Base-by-base conservation (phyloP, 495 filamentous ascomycete species). In the Penicillium ochrochloron region DNA sequence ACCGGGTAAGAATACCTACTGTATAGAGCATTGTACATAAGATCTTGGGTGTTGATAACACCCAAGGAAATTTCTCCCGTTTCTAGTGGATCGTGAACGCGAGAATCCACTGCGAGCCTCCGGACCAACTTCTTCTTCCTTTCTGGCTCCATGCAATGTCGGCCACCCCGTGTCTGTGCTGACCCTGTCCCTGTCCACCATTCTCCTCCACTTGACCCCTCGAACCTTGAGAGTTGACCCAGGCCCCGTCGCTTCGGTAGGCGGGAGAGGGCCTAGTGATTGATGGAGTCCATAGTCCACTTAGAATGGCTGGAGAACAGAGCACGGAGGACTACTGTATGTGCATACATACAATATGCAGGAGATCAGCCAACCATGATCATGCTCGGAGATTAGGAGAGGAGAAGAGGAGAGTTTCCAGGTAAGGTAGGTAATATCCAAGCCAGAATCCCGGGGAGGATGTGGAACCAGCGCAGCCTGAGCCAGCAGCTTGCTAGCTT, bases 131-230 rank as follows among this genome's bases (percentile, higher is more conserved):
- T 52, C 59, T 59, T 59, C 51, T 59, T 61, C 58, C 59, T 54
- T 54, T 41, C 35, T 64, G 64, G 64, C 63, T 59, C 52, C 63
- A 71, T 68, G 66, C 66, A 71, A 55, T 57, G 44, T 65, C 70
- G 70, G 66, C 57, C 59, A 29, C 64, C 54, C 66, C 64, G 64
- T 66, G 65, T 71, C 69, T 59, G 69, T 66, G 66, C 66, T 33
- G 39, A 41, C 34, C 31, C 48, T 27, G 27, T 52, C 27, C 27
- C 48, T 31, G 5, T 48, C 37, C 56, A 41, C 14, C 4, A 41
- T 2, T 12, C 35, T 12, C 21, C 41, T 37, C 52, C 25, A 41
- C 46, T 42, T 34, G 41, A 50, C 57, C 63, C 59, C 31, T 33
- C 31, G 31, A 7, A 2, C 31, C 5, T 27, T 27, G 25, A 27